Percentiles rank a stretch among this genome's conserved stretches.
phyloP scores from a whole-genome alignment of 2,329 filamentous ascomycete genomes.

The Exophiala oligosperma region DNA sequence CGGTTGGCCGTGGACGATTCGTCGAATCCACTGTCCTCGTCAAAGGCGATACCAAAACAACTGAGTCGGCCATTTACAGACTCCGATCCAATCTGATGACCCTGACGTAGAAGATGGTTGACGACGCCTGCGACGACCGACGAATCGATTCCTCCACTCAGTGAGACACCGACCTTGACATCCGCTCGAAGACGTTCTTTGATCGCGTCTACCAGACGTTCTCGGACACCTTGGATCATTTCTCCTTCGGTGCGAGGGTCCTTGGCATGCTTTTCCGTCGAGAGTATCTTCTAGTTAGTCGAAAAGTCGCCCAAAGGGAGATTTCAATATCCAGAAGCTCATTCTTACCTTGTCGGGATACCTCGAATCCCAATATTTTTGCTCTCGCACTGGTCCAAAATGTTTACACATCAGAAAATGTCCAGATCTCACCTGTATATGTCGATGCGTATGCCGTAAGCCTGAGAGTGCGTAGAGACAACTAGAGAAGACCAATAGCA shows the following conservation, averaged over 20 bases:
- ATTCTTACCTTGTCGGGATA: conserved; percentile 49
- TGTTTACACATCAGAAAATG: conserved; percentile 45
- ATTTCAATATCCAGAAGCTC: conserved; percentile 32
- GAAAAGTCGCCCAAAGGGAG: too few species aligned
- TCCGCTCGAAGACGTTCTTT: conserved; percentile 57
- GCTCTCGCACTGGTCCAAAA: conserved; percentile 40
- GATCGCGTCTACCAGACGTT: conserved; percentile 53
- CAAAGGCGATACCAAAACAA: conserved; percentile 57
- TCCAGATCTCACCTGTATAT: conserved; percentile 37
- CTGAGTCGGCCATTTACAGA: conserved; percentile 40
- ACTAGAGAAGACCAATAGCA: too few species aligned
- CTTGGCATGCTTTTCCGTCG: conserved; percentile 23
- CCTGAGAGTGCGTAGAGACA: neutral
- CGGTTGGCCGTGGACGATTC: conserved; percentile 52
- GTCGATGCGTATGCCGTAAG: neutral
- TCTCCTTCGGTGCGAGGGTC: conserved; percentile 52
- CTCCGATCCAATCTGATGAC: conserved; percentile 49
- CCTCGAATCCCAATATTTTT: conserved; percentile 55
- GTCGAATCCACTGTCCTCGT: conserved; percentile 49
- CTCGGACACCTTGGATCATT: conserved; percentile 51
- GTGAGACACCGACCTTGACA: conserved; percentile 57
- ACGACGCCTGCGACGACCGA: conserved; percentile 59
- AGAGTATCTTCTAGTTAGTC: too few species aligned
- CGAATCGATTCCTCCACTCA: conserved; percentile 60
- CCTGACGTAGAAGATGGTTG: conserved; percentile 51